Conservation (phyloP, 106 monocot species). For the Xerophyta viscosa region DNA sequence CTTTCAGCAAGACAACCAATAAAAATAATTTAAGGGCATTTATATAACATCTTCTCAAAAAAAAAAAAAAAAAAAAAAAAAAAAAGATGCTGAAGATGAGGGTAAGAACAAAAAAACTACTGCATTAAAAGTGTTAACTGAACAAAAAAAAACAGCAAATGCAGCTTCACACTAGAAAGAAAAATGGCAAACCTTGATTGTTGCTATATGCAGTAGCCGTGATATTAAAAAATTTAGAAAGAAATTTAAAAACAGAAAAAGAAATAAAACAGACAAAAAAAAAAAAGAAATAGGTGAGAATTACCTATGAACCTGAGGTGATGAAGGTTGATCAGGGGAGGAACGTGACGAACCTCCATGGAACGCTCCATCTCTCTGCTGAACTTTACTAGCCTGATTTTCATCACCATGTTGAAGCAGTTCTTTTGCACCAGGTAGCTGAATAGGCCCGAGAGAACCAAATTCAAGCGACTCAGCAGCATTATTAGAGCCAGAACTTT, state of each 20-base stretch:
- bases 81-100: not conserved
- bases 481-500: constrained; percentile 20
- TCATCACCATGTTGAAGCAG: constrained; percentile 12
- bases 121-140: too few species aligned
- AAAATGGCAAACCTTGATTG: too few species aligned
- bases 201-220: too few species aligned
- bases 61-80: too few species aligned
- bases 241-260: too few species aligned
- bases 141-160: too few species aligned
- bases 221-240: too few species aligned
- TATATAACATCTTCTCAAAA: too few species aligned
- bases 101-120: too few species aligned
- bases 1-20: not conserved
- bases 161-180: too few species aligned
- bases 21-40: not conserved
- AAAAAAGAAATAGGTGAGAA: not conserved
- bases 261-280: too few species aligned
- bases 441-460: constrained; percentile 49
- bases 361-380: constrained; percentile 20
- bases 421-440: constrained; percentile 20
- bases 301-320: constrained; percentile 1
- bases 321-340: not conserved
- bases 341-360: not conserved
- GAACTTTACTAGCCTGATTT: constrained; percentile 13
- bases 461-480: constrained; percentile 55